Percentiles rank a stretch among this genome's conserved stretches.
phyloP scores from a whole-genome alignment of 257 asterid genomes.

The Mentha longifolia region DNA sequence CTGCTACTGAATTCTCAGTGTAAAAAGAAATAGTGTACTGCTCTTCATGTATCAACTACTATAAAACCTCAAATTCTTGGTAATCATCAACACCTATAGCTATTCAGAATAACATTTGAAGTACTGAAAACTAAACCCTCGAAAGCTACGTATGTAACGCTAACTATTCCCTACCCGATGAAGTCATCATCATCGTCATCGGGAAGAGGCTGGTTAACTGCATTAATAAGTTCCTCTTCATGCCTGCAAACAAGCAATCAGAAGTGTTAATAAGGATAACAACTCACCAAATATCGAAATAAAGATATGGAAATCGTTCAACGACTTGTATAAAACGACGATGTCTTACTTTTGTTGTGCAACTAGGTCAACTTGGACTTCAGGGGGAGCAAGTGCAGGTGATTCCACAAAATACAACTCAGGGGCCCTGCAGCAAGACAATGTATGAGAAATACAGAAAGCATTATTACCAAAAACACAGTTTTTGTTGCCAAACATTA shows the following conservation, averaged over 20 bases:
- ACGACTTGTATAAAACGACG: too few species aligned
- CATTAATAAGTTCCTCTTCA: slow-evolving; percentile 66
- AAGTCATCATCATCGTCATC: slow-evolving; percentile 71
- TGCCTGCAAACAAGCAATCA: slow-evolving; percentile 47
- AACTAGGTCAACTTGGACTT: slow-evolving; percentile 58
- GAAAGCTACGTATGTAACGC: background rate
- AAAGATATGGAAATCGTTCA: too few species aligned
- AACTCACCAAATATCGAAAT: too few species aligned
- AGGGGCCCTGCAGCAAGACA: slow-evolving; percentile 19
- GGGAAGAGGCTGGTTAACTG: slow-evolving; percentile 75
- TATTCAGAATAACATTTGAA: background rate
- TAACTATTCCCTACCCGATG: background rate
- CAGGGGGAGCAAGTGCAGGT: slow-evolving; percentile 75
- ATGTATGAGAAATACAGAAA: slow-evolving; percentile 19
- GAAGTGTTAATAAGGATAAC: background rate
- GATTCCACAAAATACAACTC: slow-evolving; percentile 30
- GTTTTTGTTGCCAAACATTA: slow-evolving; percentile 9
- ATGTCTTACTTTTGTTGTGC: slow-evolving; percentile 53
- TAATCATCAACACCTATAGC: background rate
- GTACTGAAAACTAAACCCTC: background rate
- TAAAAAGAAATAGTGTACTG: background rate
- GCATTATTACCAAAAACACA: too few species aligned
- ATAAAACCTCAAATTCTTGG: too few species aligned
- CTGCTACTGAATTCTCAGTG: background rate
- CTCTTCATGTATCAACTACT: background rate